Evolutionary conservation across 495 filamentous ascomycete genomes (phyloP), one percentile per base, ranked within the genome.

Genomic region (Neurospora pannonica): DNA sequence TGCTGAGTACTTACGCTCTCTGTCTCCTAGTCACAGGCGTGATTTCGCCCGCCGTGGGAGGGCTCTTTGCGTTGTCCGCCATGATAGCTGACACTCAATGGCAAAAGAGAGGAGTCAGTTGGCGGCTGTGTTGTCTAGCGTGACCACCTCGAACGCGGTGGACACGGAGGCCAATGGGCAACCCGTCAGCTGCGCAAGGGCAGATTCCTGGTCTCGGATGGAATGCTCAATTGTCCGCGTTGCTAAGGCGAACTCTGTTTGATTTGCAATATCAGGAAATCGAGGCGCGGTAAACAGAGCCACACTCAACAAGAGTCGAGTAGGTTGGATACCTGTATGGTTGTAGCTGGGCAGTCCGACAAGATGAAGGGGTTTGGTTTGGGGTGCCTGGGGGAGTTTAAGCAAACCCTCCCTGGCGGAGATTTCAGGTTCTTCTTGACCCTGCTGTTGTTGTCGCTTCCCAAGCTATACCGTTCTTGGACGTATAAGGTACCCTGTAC

Each of bases 1-100:
- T 1, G 21, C 10, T 38, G 42, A 54, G 60, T 60, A 78, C 80
- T 46, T 77, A 82, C 80, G 80, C 71, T 70, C 71, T 46, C 34
- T 46, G 28, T 37, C 71, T 37, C 31, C 71, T 2, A 7, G 28
- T 69, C 1, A 60, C 42, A 72, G 71, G 71, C 4, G 71, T 19
- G 8, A 37, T 19, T n/a, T 72, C 43, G 19, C 43, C 71, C 10
- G 19, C 40, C 6, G 3, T 9, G 54, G 54, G 36, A 71, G 38
- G 70, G 28, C 36, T 40, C 70, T 71, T 34, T 71, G 34, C 9
- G 70, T 37, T 37, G 70, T 46, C 70, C 34, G 34, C 70, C 70
- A 37, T 71, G 70, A 31, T 71, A 2, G n/a, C 70, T 71, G 70
- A 40, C 34, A 28, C 69, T 70, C 34, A 39, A 71, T 42, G 70